phyloP scores from a whole-genome alignment of 1,139 yeast genomes.

The Pichia sp. region DNA sequence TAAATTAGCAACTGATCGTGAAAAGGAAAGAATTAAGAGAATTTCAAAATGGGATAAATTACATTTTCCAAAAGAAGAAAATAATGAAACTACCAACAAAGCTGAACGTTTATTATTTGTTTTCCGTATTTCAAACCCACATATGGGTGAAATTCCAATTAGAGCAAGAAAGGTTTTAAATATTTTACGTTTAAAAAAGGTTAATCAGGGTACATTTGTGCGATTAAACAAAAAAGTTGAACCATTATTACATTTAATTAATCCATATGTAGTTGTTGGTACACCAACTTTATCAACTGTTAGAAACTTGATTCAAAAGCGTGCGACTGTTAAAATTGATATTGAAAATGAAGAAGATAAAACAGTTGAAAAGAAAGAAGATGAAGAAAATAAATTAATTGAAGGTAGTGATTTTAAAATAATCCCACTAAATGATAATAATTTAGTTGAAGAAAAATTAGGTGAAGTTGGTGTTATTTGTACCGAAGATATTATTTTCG shows the following conservation, averaged over 20 bases:
- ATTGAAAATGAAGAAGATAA: slow-evolving; percentile 34
- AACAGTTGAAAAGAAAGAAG: slow-evolving; percentile 9
- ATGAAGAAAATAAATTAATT: slow-evolving; percentile 1
- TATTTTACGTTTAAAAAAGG: slow-evolving; percentile 50
- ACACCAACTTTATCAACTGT: slow-evolving; percentile 64
- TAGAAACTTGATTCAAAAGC: slow-evolving; percentile 67
- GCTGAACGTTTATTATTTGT: slow-evolving; percentile 51
- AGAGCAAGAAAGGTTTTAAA: slow-evolving; percentile 56
- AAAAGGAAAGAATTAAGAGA: slow-evolving; percentile 58
- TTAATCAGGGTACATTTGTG: slow-evolving; percentile 66
- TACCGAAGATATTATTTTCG: slow-evolving; percentile 73
- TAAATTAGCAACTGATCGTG: slow-evolving; percentile 58
- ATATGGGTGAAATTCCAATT: slow-evolving; percentile 58
- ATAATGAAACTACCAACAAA: slow-evolving; percentile 31
- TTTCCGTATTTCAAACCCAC: slow-evolving; percentile 56
- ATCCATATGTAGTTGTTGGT: slow-evolving; percentile 71
- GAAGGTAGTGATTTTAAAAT: slow-evolving; percentile 23
- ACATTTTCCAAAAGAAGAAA: slow-evolving; percentile 6
- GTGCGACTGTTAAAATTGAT: slow-evolving; percentile 50
- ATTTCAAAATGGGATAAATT: slow-evolving; percentile 44
- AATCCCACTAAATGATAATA: slow-evolving; percentile 60
- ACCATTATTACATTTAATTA: slow-evolving; percentile 57
- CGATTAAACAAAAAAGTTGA: slow-evolving; percentile 50
- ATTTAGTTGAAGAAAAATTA: slow-evolving; percentile 62
- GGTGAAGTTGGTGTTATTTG: slow-evolving; percentile 69